Evolutionary conservation across 1,284 basidiomycete species (phyloP).

Genomic region (Pholiota adiposa): DNA sequence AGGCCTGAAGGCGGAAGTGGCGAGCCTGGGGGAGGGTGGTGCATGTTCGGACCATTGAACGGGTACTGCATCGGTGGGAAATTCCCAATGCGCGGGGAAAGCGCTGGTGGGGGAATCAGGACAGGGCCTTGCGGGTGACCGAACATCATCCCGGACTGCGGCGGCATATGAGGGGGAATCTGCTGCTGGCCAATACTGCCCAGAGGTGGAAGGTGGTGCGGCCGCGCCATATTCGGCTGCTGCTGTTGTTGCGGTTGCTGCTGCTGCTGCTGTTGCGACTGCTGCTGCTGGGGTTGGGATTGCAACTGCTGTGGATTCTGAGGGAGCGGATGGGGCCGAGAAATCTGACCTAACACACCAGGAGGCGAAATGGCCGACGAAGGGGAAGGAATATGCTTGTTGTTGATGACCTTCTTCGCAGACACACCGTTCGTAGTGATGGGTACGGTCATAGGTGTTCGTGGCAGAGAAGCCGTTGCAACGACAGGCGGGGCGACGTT

Average conservation of each 20-base stretch:
- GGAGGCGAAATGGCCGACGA: slow-evolving; percentile 32
- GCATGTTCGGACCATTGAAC: slow-evolving; percentile 43
- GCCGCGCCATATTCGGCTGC: slow-evolving; percentile 40
- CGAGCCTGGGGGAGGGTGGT: slow-evolving; percentile 29
- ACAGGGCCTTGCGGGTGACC: slow-evolving; percentile 40
- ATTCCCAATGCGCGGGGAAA: slow-evolving; percentile 53
- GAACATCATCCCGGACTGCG: slow-evolving; percentile 48
- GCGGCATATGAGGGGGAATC: slow-evolving; percentile 40
- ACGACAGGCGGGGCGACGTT: slow-evolving; percentile 14
- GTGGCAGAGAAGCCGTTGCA: slow-evolving; percentile 13
- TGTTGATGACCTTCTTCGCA: slow-evolving; percentile 27
- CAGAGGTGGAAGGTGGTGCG: slow-evolving; percentile 42
- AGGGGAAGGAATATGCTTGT: slow-evolving; percentile 30
- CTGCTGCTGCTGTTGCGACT: slow-evolving; percentile 34
- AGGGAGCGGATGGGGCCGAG: slow-evolving; percentile 31
- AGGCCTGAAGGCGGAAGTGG: slow-evolving; percentile 27
- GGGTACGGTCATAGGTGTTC: slow-evolving; percentile 19
- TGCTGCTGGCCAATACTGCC: slow-evolving; percentile 47
- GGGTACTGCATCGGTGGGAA: slow-evolving; percentile 52
- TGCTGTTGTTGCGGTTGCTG: slow-evolving; percentile 29
- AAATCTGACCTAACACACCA: slow-evolving; percentile 26
- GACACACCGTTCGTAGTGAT: slow-evolving; percentile 33
- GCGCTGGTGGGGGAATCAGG: slow-evolving; percentile 49
- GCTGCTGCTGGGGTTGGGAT: slow-evolving; percentile 30
- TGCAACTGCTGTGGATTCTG: slow-evolving; percentile 36